Base-by-base conservation (phyloP, 176 grass and related monocot species). In the Echinochloa phyllopogon region DNA sequence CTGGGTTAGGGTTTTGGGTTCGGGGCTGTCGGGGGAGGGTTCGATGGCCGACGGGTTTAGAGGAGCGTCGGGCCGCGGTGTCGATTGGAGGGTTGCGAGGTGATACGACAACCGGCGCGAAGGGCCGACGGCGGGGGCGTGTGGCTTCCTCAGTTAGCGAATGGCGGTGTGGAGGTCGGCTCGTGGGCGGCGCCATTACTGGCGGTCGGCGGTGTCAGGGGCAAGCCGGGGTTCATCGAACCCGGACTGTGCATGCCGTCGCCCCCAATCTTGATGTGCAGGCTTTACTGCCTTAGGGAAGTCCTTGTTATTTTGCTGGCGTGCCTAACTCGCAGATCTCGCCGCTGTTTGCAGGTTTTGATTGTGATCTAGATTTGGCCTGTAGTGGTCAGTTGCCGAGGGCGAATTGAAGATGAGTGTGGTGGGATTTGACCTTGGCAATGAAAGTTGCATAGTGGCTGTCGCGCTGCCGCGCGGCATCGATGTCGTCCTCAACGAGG, bases 401-500 rank as follows among this genome's bases (percentile, higher is more conserved):
- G 33, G 10, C 23, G 8, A 14, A 18, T 66, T 72, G 41, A 87
- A 85, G 85, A 94, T 97, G 95, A 94, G 92, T 79, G 95, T 97
- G 50, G 95, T 97, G 23, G 95, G 95, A 1, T 97, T 97, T 50
- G 95, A 97, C 77, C 85, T 97, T 17, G 95, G 95, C 8, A 97
- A 97, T 57, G 92, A 97, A 81, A 97, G 92, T 86, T 94, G 92
- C 95, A 89, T 97, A 84, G 92, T 97, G 2, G 92, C 90, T 0
- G 92, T 97, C 4, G 95, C 95, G 14, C 82, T 90, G 59, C 95
- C 93, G 84, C 92, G 95, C 1, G 95, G 95, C 24, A 97, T 97
- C 12, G 95, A 97, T 16, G 95, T 97, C 23, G 92, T 97, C 45
- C 83, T 97, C 82, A 97, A 97, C 10, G 95, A 97, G 15, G 95